phyloP scores from a whole-genome alignment of 2,329 filamentous ascomycete genomes.

The Nemania sp. region DNA sequence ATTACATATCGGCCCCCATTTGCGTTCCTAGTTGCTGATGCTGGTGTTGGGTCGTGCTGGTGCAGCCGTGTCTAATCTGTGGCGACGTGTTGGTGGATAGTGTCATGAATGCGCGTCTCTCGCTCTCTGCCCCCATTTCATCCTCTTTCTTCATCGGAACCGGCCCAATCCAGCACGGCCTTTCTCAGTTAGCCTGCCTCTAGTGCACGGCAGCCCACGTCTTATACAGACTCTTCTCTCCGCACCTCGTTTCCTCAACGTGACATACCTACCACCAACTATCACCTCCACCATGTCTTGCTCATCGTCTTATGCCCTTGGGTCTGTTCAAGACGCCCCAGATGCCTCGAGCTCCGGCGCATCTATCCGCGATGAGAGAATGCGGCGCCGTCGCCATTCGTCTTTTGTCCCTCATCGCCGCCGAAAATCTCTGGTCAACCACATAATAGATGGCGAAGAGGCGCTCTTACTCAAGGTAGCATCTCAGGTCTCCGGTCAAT shows the following conservation, averaged over 20 bases:
- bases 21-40: conserved; percentile 1
- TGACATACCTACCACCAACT: conserved; percentile 7
- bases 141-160: no score
- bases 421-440: conserved; percentile 61
- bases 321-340: conserved; percentile 41
- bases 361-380: conserved; percentile 39
- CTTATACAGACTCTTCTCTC: not conserved
- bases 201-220: no score
- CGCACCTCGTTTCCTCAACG: not conserved
- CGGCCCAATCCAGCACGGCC: no score
- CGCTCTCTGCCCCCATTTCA: no score
- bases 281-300: conserved; percentile 37
- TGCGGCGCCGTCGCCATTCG: conserved; percentile 57
- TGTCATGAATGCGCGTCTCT: no score
- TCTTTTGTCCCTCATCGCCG: conserved; percentile 56
- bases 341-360: conserved; percentile 48
- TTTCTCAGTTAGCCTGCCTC: no score
- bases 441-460: conserved; percentile 66
- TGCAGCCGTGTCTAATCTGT: conserved; percentile 6
- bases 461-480: conserved; percentile 60
- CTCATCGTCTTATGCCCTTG: conserved; percentile 36
- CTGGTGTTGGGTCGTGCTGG: conserved; percentile 11
- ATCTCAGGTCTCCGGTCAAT: not conserved
- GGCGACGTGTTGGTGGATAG: conserved; percentile 1
- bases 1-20: not conserved